A percentile compares a stretch with the other conserved stretches of the same genome.
Evolutionary conservation across 768 basidiomycete genomes (phyloP).

Genomic region (Pleurotus djamor): DNA sequence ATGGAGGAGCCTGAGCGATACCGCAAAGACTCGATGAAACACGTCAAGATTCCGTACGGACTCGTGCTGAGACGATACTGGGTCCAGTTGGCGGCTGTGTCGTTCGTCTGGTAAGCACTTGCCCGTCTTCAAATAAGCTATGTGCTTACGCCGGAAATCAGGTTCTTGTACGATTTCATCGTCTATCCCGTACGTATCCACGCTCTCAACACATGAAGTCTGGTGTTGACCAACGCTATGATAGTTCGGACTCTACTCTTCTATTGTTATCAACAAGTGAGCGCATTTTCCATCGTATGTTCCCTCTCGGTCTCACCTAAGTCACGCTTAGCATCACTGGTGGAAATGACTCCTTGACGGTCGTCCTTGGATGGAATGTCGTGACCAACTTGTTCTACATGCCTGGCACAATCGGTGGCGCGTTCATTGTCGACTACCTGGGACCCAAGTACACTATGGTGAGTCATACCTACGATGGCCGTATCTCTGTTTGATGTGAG

Average conservation of each 20-base stretch:
- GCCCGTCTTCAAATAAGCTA: constrained; percentile 9
- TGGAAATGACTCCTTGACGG: constrained; percentile 41
- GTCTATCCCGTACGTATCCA: constrained; percentile 56
- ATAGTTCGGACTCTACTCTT: constrained; percentile 80
- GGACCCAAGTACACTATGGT: constrained; percentile 81
- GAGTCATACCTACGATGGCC: constrained; percentile 2
- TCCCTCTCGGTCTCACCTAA: background rate
- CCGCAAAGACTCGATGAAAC: constrained; percentile 78
- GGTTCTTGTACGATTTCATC: constrained; percentile 84
- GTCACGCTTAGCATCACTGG: constrained; percentile 52
- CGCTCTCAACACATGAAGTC: background rate
- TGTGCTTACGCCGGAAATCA: constrained; percentile 11
- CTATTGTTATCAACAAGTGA: constrained; percentile 69
- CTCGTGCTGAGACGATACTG: constrained; percentile 84
- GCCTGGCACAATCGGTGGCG: constrained; percentile 62
- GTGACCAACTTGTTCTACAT: constrained; percentile 65
- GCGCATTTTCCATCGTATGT: constrained; percentile 5
- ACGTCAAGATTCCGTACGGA: constrained; percentile 68
- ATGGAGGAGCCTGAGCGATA: constrained; percentile 81
- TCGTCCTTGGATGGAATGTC: constrained; percentile 82
- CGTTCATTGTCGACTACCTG: constrained; percentile 72
- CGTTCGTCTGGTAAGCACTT: constrained; percentile 72
- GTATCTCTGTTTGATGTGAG: background rate
- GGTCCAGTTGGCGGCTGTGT: constrained; percentile 68
- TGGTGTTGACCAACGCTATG: constrained; percentile 2